Base-by-base conservation (phyloP, 2,329 filamentous ascomycete genomes). In the Fusarium stilboides region DNA sequence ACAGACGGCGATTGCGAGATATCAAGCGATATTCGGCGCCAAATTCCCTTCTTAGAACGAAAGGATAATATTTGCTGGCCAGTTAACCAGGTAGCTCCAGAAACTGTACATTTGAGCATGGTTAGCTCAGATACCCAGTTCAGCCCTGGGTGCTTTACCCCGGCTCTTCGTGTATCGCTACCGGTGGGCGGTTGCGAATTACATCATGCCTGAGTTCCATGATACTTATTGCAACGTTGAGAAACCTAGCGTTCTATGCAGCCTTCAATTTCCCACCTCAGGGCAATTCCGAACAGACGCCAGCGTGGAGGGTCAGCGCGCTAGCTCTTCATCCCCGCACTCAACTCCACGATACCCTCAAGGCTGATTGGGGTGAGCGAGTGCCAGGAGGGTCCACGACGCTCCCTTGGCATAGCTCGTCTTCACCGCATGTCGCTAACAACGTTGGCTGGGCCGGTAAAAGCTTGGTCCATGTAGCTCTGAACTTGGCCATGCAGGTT, bases 391-490 rank as follows among this genome's bases (percentile, higher is more conserved):
- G 55, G 33, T 24, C 62, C 62, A 58, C 26, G 42, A 34, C 40
- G 39, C 44, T 57, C 42, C 61, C 62, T 57, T 28, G 50, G 19
- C 57, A 67, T 61, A 50, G 50, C 51, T 52, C 37, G 40, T 65
- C 65, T 54, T 74, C 72, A 74, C 72, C 72, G 72, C 66, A 74
- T 74, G 59, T 74, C 72, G 65, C 68, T 62, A 57, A 61, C 15
- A 45, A 26, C n/a, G 31, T 42, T 56, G 42, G 28, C 45, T 44
- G 62, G 54, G 46, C 22, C 55, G 49, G 46, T 37, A 64, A 53
- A 54, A 57, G 53, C 57, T 67, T 64, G 39, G 56, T 49, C 52
- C 40, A 31, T 31, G 57, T 49, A 66, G 53, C 50, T 52, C 52
- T 46, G 47, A 56, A 60, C 46, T 62, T 56, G 45, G 43, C 39